Conservation (phyloP, 129 eudicot genomes). For the Centrapalus pauciflorus region DNA sequence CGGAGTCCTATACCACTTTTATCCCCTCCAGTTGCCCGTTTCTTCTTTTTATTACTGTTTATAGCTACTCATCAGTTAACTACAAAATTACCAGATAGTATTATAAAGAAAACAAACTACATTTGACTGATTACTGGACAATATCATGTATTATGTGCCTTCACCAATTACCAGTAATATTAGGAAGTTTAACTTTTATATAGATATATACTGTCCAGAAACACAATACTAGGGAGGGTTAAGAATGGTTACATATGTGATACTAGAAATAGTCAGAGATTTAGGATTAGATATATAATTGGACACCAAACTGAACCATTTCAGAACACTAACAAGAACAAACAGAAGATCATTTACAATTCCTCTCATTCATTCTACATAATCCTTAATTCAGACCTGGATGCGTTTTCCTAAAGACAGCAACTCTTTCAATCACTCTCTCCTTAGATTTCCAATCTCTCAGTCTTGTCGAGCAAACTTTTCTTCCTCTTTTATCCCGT, state of each 20-base stretch:
- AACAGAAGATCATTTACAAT: no score
- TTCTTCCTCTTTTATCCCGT: not conserved
- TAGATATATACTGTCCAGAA: no score
- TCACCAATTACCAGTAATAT: not conserved
- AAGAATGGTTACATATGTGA: not conserved
- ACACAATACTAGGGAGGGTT: not conserved
- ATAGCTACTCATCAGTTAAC: slow-evolving; percentile 6
- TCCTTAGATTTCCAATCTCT: not conserved
- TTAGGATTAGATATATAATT: not conserved
- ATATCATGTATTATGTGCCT: not conserved
- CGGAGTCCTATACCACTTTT: slow-evolving; percentile 87
- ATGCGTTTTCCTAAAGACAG: not conserved
- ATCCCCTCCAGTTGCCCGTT: slow-evolving; percentile 75
- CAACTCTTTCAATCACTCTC: not conserved
- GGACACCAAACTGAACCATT: not conserved
- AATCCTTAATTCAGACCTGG: not conserved
- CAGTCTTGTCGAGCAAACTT: not conserved
- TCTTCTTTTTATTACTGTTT: slow-evolving; percentile 65
- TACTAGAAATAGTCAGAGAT: not conserved
- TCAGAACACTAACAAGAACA: not conserved
- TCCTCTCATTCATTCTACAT: not conserved
- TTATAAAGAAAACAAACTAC: not conserved
- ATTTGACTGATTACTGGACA: not conserved
- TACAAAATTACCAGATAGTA: not conserved
- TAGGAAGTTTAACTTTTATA: no score